Conservation (phyloP, 2,329 filamentous ascomycete genomes). For the Zymoseptoria ardabiliae region DNA sequence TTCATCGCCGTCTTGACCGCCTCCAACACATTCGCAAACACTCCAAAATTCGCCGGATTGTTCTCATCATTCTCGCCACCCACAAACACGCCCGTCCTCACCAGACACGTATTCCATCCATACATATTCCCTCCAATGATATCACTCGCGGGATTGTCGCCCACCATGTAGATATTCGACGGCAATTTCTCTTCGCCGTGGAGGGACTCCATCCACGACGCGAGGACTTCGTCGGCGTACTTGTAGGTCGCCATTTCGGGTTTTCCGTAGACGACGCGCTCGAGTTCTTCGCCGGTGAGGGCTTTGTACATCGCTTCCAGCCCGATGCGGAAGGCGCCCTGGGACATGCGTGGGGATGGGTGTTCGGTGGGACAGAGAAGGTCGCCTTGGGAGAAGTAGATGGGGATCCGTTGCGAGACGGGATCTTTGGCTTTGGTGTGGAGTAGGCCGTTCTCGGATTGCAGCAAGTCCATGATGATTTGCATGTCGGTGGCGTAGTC, state of each 20-base stretch:
- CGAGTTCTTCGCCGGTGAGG: slow-evolving; percentile 60
- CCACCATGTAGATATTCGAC: slow-evolving; percentile 68
- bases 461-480: slow-evolving; percentile 66
- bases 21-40: slow-evolving; percentile 66
- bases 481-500: slow-evolving; percentile 71
- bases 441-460: slow-evolving; percentile 59
- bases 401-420: slow-evolving; percentile 58
- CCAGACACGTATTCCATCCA: slow-evolving; percentile 73
- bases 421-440: slow-evolving; percentile 60
- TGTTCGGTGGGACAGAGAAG: slow-evolving; percentile 48
- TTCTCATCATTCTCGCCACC: slow-evolving; percentile 67
- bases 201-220: slow-evolving; percentile 67
- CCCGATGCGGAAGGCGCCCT: slow-evolving; percentile 67
- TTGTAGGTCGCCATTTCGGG: slow-evolving; percentile 70
- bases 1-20: slow-evolving; percentile 60
- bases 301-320: slow-evolving; percentile 68
- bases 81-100: slow-evolving; percentile 72
- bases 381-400: slow-evolving; percentile 65
- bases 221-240: slow-evolving; percentile 67
- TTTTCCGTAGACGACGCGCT: slow-evolving; percentile 71
- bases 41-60: slow-evolving; percentile 70
- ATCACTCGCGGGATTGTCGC: slow-evolving; percentile 67
- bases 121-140: slow-evolving; percentile 74
- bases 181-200: slow-evolving; percentile 65
- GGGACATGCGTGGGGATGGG: slow-evolving; percentile 60